phyloP scores from a whole-genome alignment of 2,329 filamentous ascomycete genomes.

The Nothopassalora personata region DNA sequence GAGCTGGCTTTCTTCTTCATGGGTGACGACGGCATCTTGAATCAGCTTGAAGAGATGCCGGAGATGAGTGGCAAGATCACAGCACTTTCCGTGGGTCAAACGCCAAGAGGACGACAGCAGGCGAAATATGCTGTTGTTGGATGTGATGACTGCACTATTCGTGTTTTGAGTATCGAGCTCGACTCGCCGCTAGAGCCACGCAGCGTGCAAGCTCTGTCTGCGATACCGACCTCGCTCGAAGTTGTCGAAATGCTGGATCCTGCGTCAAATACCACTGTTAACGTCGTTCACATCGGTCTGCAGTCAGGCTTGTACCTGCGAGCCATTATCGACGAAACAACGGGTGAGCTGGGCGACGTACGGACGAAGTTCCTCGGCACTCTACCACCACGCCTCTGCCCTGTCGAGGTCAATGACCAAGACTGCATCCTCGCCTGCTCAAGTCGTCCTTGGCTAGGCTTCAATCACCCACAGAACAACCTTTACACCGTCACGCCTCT shows the following conservation, averaged over 20 bases:
- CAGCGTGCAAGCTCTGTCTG: conserved; percentile 88
- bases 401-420: conserved; percentile 80
- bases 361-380: conserved; percentile 90
- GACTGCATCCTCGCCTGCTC: conserved; percentile 77
- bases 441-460: conserved; percentile 92
- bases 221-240: conserved; percentile 77
- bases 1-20: conserved; percentile 99
- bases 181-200: conserved; percentile 89
- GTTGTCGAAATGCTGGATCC: conserved; percentile 97
- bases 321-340: conserved; percentile 90
- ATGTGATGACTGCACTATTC: conserved; percentile 92
- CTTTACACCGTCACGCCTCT: conserved; percentile 89
- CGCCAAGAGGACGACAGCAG: conserved; percentile 81
- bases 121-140: conserved; percentile 94
- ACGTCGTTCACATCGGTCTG: conserved; percentile 93
- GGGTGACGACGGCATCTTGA: conserved; percentile 90
- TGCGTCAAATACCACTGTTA: conserved; percentile 76
- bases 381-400: conserved; percentile 82
- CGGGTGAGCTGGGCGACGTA: conserved; percentile 90
- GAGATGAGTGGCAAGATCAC: conserved; percentile 95
- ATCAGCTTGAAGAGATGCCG: conserved; percentile 66
- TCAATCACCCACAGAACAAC: conserved; percentile 79
- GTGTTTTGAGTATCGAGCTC: conserved; percentile 51
- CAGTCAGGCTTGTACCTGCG: conserved; percentile 94
- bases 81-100: conserved; percentile 85